These are phyloP conservation scores for Simplicillium sp. DNA, from an alignment of 2,329 filamentous ascomycete genomes.

Conservation along the genomic window DNA sequence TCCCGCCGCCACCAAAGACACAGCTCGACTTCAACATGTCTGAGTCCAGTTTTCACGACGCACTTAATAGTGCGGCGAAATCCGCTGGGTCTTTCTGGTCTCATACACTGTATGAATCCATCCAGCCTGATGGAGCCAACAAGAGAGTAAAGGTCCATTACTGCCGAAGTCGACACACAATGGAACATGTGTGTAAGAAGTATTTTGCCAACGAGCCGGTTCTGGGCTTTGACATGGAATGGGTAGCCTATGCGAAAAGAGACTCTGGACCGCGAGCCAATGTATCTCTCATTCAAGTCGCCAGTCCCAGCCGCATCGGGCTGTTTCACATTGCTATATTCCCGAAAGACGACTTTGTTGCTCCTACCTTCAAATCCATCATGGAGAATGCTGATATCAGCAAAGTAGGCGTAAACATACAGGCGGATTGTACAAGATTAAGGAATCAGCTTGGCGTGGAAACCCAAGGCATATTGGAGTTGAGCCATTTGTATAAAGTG, in stretches of 20 bases:
- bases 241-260: constrained; percentile 47
- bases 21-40: constrained; percentile 27
- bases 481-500: constrained; percentile 73
- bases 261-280: constrained; percentile 50
- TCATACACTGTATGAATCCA: constrained; percentile 55
- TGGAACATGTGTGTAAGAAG: constrained; percentile 54
- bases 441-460: constrained; percentile 56
- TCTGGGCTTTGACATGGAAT: constrained; percentile 87
- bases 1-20: too few relatives aligned
- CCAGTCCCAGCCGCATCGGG: constrained; percentile 64
- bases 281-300: constrained; percentile 75
- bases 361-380: constrained; percentile 59
- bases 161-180: constrained; percentile 57
- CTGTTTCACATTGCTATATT: constrained; percentile 74
- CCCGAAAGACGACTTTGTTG: constrained; percentile 48
- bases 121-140: constrained; percentile 27
- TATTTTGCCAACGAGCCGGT: constrained; percentile 61
- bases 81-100: constrained; percentile 54
- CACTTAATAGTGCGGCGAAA: constrained; percentile 34
- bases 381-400: constrained; percentile 61
- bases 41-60: constrained; percentile 34
- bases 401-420: constrained; percentile 72
- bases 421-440: constrained; percentile 60
- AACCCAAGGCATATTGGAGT: constrained; percentile 61
- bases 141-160: constrained; percentile 64